Evolutionary conservation across 495 filamentous ascomycete genomes (phyloP), one percentile per base, ranked within the genome.

Genomic region (Neurospora sp.): DNA sequence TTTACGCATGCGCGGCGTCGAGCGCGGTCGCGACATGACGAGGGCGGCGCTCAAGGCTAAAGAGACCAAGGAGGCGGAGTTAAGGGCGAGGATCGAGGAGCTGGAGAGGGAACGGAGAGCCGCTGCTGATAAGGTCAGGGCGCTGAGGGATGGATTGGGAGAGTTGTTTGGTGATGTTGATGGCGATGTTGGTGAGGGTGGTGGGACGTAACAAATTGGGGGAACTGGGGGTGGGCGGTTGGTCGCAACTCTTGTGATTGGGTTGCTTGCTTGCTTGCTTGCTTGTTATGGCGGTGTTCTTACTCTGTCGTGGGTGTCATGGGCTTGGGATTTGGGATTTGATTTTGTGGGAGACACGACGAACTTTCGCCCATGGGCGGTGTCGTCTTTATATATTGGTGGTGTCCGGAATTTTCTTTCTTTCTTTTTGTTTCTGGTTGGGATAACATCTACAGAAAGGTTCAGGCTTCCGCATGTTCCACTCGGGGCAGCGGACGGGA

Each of bases 11-110:
- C 84, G 83, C 74, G 91, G 91, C 1, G 84, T 92, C 23, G 83
- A 85, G 38, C 85, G 85, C 4, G 91, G 89, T 0, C 80, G 92
- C 6, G 92, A 95, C 72, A 86, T 90, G 27, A 83, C 88, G 2
- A 80, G 93, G 37, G 80, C 85, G 2, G 86, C 87, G 7, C 74
- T 92, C n/a, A 90, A 88, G 78, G 85, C 84, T 35, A 90, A 90
- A 62, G 89, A 94, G 62, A 82, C 83, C 3, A 85, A 88, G 73
- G 88, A 91, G 39, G 81, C 82, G 12, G 86, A 86, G 74, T 75
- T 92, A 69, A 77, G 83, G 79, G 77, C 77, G 37, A 82, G 82
- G n/a, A 80, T 90, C 37, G 80, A 78, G 0, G 81, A 79, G 10
- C 77, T 89, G 54, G 86, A 90, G 79, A 83, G 79, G 71, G 84